phyloP scores from a whole-genome alignment of 2,329 filamentous ascomycete species.

The Tolypocladium tundrense region DNA sequence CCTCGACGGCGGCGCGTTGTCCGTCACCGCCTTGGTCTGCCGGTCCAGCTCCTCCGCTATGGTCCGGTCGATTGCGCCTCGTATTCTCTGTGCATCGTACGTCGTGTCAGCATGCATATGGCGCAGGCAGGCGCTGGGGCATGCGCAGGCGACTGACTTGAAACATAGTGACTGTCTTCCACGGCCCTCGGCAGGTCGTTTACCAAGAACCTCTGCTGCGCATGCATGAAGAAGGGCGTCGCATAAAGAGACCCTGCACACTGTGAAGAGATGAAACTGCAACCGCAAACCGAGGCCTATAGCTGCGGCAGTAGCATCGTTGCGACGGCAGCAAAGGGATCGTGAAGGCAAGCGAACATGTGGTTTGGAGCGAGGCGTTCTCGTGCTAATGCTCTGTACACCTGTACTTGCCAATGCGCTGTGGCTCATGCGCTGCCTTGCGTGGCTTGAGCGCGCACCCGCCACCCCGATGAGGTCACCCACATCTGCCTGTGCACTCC shows the following conservation, averaged over 20 bases:
- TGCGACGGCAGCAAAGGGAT: background rate
- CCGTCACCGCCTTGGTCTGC: constrained; percentile 42
- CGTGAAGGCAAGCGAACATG: background rate
- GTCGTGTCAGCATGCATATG: constrained; percentile 1
- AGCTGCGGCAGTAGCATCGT: background rate
- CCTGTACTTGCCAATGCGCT: background rate
- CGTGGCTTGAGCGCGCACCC: background rate
- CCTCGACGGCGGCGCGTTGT: constrained; percentile 29
- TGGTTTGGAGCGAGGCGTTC: background rate
- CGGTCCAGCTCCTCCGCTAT: constrained; percentile 89
- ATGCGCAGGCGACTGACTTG: constrained; percentile 14
- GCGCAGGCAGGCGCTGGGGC: background rate
- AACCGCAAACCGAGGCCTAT: background rate
- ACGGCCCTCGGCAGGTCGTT: background rate
- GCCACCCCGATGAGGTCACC: background rate
- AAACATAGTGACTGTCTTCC: constrained; percentile 14
- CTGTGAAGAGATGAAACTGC: background rate
- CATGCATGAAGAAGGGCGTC: background rate
- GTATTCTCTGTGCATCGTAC: constrained; percentile 51
- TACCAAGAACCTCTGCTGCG: background rate
- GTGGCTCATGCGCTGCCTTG: background rate
- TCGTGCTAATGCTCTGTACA: background rate
- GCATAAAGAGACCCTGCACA: background rate
- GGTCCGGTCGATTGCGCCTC: constrained; percentile 74
- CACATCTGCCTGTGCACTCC: background rate